Evolutionary conservation across 2,329 filamentous ascomycete genomes (phyloP), one percentile per base, ranked within the genome.

Genomic region (Alternaria brassicicola): DNA sequence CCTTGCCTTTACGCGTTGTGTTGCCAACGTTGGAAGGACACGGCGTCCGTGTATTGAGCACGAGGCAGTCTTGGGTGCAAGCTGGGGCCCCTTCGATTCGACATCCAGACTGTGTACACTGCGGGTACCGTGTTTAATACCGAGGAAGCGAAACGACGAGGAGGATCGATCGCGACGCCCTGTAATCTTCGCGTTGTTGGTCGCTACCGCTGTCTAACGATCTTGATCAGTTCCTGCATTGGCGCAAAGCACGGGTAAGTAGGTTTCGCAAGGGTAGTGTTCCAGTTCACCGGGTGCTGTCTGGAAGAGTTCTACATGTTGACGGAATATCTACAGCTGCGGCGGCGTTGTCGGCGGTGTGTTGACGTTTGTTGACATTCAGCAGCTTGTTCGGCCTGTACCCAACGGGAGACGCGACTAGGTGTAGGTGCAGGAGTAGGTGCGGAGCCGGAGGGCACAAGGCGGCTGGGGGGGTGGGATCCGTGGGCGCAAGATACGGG

Each of bases 61-160:
- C 82, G 6, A 83, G 67, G 52, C 82, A 84, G 52, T 83, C 81
- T 62, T 84, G 82, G 10, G 62, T 69, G 21, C 67, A 68, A 7
- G 50, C 17, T 42, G 53, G 35, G 10, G 77, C 33, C 8, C 35
- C 55, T 17, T 26, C 10, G 39, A 47, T 48, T 26, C 25, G 45
- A 50, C 66, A 73, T 74, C 76, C 45, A 3, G 70, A 61, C 51
- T 83, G 81, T 6, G 78, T 61, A 58, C 81, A 84, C 50, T 70
- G 63, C 3, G 76, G 72, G 2, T 79, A 3, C 80, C 82, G 59
- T 83, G 84, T 51, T 80, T 78, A 31, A 85, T 70, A 15, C 82
- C 83, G 17, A 82, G 72, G 63, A 85, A 85, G 6, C 83, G 81
- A 64, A 85, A 85, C 12, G 78, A 79, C 15, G 45, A 50, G 23